A percentile compares a stretch with the other conserved stretches of the same genome.
phyloP scores from a whole-genome alignment of 768 basidiomycete genomes.

The Crepidotus variabilis region DNA sequence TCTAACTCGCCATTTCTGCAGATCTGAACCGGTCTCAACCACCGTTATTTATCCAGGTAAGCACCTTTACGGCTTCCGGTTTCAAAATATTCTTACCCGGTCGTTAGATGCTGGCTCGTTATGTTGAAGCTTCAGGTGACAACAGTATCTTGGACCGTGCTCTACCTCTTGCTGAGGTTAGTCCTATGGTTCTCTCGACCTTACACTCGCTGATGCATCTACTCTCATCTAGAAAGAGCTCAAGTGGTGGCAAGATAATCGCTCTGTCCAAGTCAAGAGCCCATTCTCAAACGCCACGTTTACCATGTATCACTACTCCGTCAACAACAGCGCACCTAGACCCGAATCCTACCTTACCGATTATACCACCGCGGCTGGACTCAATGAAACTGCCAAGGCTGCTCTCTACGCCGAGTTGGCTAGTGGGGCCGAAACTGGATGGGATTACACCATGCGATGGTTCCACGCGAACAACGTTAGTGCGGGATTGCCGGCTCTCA shows the following conservation, averaged over 20 bases:
- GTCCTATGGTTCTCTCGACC: constrained; percentile 7
- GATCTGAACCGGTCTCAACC: constrained; percentile 92
- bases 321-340: constrained; percentile 80
- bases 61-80: constrained; percentile 9
- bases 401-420: constrained; percentile 87
- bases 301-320: constrained; percentile 68
- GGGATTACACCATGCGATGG: constrained; percentile 56
- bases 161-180: constrained; percentile 78
- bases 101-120: constrained; percentile 84
- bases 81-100: neutral
- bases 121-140: constrained; percentile 71
- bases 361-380: constrained; percentile 73
- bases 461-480: constrained; percentile 35
- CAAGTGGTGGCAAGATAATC: constrained; percentile 77
- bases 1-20: constrained; percentile 19
- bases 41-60: constrained; percentile 79
- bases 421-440: constrained; percentile 81
- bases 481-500: constrained; percentile 63
- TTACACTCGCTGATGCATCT: neutral
- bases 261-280: constrained; percentile 62
- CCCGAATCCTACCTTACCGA: constrained; percentile 84
- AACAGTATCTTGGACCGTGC: constrained; percentile 72
- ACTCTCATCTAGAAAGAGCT: constrained; percentile 60
- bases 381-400: constrained; percentile 50
- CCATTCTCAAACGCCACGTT: constrained; percentile 68